These are phyloP conservation scores for Prinsepia uniflora DNA, from an alignment of 306 rosid genomes.

Conservation along the genomic window DNA sequence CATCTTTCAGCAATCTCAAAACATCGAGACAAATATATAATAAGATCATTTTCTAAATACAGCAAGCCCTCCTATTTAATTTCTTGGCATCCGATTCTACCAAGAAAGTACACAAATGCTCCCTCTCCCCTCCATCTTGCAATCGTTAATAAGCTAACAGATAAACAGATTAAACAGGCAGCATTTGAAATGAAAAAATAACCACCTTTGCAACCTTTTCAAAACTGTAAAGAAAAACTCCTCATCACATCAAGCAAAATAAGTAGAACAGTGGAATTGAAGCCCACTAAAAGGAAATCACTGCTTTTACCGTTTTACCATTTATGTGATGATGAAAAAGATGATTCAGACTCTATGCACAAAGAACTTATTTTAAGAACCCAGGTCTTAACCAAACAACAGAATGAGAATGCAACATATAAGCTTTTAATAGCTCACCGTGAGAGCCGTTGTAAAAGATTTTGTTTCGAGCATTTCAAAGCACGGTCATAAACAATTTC, in stretches of 20 bases:
- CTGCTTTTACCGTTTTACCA: neutral
- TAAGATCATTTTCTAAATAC: neutral
- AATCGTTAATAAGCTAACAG: neutral
- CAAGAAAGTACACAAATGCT: neutral
- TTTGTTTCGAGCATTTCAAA: slow-evolving; percentile 60
- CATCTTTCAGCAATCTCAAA: neutral
- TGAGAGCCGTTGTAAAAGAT: slow-evolving; percentile 62
- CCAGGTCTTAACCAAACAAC: neutral
- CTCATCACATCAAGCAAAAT: neutral
- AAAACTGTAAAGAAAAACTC: neutral
- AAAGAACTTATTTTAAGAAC: neutral
- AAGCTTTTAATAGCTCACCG: slow-evolving; percentile 43
- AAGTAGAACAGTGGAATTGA: neutral
- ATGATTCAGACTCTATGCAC: neutral
- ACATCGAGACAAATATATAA: neutral
- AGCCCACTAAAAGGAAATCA: neutral
- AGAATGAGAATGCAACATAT: slow-evolving; percentile 1
- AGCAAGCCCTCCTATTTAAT: neutral
- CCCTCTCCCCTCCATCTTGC: neutral
- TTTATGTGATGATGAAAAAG: neutral
- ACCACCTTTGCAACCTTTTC: neutral
- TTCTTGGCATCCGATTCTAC: neutral
- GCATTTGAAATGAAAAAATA: neutral
- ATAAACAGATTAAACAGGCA: neutral
- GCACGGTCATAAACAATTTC: slow-evolving; percentile 86